Evolutionary conservation across 495 filamentous ascomycete species (phyloP), one percentile per base, ranked within the genome.

Genomic region (Trichoderma gamsii): DNA sequence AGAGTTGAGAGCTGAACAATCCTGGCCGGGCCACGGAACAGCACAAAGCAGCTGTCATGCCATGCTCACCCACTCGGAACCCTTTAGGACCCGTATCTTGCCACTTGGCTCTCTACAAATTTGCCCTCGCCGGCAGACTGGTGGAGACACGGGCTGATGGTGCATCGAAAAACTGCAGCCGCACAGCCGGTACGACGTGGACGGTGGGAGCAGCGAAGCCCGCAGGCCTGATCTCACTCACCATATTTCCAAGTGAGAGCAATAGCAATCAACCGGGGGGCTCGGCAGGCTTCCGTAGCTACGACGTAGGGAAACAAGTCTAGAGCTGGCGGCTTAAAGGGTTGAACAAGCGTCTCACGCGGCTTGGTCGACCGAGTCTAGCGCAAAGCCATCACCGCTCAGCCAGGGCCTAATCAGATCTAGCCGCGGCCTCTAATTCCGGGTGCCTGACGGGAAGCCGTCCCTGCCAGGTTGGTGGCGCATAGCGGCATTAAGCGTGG

Each of bases 381-480:
- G 51, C 51, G 18, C 21, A 11, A 11, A n/a, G 51, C 51, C 51
- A 11, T 12, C 51, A 56, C 16, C 13, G 56, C 25, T 61, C 11
- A 32, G 11, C 56, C 12, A 18, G 56, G 25, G 23, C 2, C 56
- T 32, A 32, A 13, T 27, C 23, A 18, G 56, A 15, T 13, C 27
- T 25, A 61, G 23, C 56, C 25, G 56, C 16, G 16, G 25, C 44
- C 44, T 61, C 56, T 32, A 61, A 18, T 18, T 16, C 11, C 27
- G 56, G 23, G 56, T 61, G 56, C 56, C 56, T 61, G 23, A 18
- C 56, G 29, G 23, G 11, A 12, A 7, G 11, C 27, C 25, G 29
- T 29, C 56, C 56, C 56, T 61, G 56, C 56, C 25, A 61, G 56
- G 23, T 13, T 12, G 56, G 25, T 61, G 56, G 56, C 25, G 56